Evolutionary conservation across 805 yeast species (phyloP).

Genomic region (Starmerella kuoi): DNA sequence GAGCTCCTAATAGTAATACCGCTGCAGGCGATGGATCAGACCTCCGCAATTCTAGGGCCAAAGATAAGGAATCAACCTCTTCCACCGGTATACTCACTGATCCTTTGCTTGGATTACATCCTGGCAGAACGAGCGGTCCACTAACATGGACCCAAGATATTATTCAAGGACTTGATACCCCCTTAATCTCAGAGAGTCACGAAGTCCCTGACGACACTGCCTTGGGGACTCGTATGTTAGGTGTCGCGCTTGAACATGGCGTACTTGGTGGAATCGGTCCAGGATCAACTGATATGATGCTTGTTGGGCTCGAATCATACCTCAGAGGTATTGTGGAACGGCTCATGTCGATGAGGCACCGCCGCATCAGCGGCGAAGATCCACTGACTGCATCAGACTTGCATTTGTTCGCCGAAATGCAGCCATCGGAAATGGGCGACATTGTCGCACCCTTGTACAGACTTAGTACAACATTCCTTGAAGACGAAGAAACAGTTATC

Average conservation of each 20-base stretch:
- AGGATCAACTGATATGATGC: slow-evolving; percentile 64
- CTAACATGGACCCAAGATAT: slow-evolving; percentile 85
- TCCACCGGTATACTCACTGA: slow-evolving; percentile 9
- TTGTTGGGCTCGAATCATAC: slow-evolving; percentile 73
- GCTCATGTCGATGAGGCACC: slow-evolving; percentile 33
- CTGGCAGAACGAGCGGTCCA: slow-evolving; percentile 24
- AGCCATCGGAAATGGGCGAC: slow-evolving; percentile 31
- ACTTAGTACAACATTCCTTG: slow-evolving; percentile 27
- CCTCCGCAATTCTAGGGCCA: too few relatives aligned
- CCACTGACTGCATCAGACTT: slow-evolving; percentile 29
- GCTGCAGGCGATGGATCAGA: background rate
- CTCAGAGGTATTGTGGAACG: slow-evolving; percentile 55
- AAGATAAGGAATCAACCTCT: background rate
- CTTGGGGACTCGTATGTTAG: slow-evolving; percentile 55
- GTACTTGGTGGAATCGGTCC: slow-evolving; percentile 66
- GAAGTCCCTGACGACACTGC: slow-evolving; percentile 73
- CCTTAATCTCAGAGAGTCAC: slow-evolving; percentile 61
- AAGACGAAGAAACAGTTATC: slow-evolving; percentile 26
- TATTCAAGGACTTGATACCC: slow-evolving; percentile 69
- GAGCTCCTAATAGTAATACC: background rate
- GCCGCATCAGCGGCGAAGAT: slow-evolving; percentile 27
- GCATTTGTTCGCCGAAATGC: slow-evolving; percentile 25
- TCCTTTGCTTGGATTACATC: slow-evolving; percentile 21
- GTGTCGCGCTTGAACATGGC: slow-evolving; percentile 83
- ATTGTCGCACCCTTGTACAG: slow-evolving; percentile 28